Evolutionary conservation across 2,329 filamentous ascomycete species (phyloP), one percentile per base, ranked within the genome.

Genomic region (Pseudogymnoascus sp.): DNA sequence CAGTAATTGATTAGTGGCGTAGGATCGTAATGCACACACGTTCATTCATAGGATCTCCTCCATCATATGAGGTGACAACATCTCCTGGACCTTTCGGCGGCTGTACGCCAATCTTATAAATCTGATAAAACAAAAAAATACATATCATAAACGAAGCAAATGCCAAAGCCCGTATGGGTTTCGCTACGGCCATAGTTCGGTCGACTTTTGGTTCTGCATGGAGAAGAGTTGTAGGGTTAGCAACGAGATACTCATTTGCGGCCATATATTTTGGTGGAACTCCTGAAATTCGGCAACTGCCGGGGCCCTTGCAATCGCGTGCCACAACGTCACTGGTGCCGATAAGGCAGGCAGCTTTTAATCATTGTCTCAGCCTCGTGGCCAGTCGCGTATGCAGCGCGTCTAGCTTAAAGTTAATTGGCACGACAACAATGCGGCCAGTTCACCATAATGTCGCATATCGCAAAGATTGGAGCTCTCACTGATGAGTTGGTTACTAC

Each of bases 41-140:
- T 76, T 97, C 92, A 72, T 93, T 75, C 72, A 93, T 91, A 63
- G 93, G 93, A 77, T 97, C 93, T 65, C 85, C 83, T 69, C 88
- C 85, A 77, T 88, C 86, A 72, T 87, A 83, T 68, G 81, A 78
- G 68, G 80, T 72, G 60, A 72, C 77, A 74, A 78, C 76, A 67
- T 77, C 75, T 67, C 76, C 75, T 68, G 76, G 74, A 35, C 73
- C 72, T 61, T 71, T 69, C 62, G 75, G 74, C 68, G 77, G 69
- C 59, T 74, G 68, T 38, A 77, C 76, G 21, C 83, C 79, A 7
- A 84, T 81, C 66, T 83, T 84, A 74, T 89, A 86, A 70, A 95
- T 80, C 72, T 90, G 88, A 69, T 90, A 88, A 68, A 96, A 76
- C 71, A 96, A 85, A 75, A 93, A 92, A 66, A 90, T 80, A 80